Percentiles rank a stretch among this genome's conserved stretches.
Conservation (phyloP, 148 eudicot genomes). For the Rhododendron ovatum region DNA sequence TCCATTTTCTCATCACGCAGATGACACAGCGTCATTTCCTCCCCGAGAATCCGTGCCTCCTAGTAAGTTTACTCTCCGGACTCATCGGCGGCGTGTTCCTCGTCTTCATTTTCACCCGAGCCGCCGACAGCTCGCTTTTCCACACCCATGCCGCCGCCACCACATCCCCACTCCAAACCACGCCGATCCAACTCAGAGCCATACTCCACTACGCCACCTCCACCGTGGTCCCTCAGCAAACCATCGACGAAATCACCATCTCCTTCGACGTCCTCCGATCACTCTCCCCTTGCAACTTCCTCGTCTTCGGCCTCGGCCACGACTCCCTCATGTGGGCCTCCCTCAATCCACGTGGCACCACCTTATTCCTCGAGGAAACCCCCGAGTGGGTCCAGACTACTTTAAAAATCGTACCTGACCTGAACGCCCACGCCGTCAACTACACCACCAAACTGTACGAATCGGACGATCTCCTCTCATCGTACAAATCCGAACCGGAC, state of each 20-base stretch:
- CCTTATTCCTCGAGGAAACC: conserved; percentile 55
- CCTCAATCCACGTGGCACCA: conserved; percentile 36
- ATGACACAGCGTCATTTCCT: conserved; percentile 5
- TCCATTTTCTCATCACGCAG: neutral
- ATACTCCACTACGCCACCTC: conserved; percentile 47
- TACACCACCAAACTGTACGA: conserved; percentile 38
- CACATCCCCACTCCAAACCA: neutral
- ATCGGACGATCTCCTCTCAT: conserved; percentile 20
- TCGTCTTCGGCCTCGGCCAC: conserved; percentile 52
- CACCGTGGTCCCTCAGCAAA: conserved; percentile 34
- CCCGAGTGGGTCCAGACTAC: conserved; percentile 33
- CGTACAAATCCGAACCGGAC: conserved; percentile 9
- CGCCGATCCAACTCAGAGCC: conserved; percentile 14
- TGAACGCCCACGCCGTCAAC: conserved; percentile 27
- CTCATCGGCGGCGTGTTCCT: neutral
- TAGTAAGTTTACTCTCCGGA: neutral
- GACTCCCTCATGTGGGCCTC: conserved; percentile 52
- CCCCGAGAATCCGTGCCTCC: neutral
- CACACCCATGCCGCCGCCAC: neutral
- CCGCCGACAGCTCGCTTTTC: neutral
- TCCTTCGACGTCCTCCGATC: conserved; percentile 27
- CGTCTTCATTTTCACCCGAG: neutral
- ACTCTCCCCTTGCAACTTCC: conserved; percentile 38
- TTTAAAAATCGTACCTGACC: conserved; percentile 18
- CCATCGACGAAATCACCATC: conserved; percentile 27